phyloP scores from a whole-genome alignment of 2,329 filamentous ascomycete genomes.

The Pseudogymnoascus sp. region DNA sequence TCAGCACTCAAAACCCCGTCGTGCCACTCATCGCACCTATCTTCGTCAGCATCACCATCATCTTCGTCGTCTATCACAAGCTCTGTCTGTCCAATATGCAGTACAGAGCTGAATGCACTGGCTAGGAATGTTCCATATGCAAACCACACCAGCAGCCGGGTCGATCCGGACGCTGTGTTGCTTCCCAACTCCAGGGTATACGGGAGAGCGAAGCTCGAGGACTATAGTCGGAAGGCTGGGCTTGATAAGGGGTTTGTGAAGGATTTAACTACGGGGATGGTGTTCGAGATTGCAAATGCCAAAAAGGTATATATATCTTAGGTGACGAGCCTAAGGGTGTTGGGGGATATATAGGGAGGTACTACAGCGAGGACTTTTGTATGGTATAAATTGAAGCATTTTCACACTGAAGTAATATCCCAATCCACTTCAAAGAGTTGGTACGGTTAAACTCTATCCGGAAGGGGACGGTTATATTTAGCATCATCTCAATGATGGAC shows the following conservation, averaged over 20 bases:
- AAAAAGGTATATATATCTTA: constrained; percentile 90
- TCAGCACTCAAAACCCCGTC: constrained; percentile 93
- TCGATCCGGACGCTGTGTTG: constrained; percentile 78
- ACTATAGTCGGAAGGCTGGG: constrained; percentile 72
- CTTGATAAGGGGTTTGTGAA: constrained; percentile 58
- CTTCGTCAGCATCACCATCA: constrained; percentile 21
- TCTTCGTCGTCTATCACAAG: constrained; percentile 33
- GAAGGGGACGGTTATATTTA: background rate
- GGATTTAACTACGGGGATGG: constrained; percentile 68
- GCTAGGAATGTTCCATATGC: constrained; percentile 86
- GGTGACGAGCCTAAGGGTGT: background rate
- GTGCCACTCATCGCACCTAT: constrained; percentile 56
- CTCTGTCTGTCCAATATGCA: constrained; percentile 90
- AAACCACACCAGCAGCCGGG: constrained; percentile 87
- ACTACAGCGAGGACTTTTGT: background rate
- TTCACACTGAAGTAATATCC: background rate
- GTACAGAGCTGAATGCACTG: constrained; percentile 85
- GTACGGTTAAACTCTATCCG: background rate
- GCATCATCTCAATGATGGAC: background rate
- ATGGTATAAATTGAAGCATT: background rate
- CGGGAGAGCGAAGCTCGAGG: constrained; percentile 62
- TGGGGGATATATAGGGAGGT: background rate
- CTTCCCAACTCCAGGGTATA: constrained; percentile 84
- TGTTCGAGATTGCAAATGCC: constrained; percentile 52
- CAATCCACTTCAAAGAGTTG: background rate